Conservation (phyloP, 805 yeast genomes). For the Ogataea ganodermae region DNA sequence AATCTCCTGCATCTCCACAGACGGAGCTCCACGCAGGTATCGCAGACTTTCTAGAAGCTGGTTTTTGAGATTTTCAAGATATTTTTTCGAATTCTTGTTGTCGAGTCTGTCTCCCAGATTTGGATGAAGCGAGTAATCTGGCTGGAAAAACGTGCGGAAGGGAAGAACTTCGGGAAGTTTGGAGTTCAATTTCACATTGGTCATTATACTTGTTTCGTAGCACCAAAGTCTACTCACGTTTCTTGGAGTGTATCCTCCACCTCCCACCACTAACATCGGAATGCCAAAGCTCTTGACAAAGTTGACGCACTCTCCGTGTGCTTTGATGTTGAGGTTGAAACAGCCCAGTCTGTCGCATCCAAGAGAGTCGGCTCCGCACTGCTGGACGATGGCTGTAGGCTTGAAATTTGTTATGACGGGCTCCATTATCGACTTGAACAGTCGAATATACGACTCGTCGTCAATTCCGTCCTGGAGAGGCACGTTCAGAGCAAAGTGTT, state of each 20-base stretch:
- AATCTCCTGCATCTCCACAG: constrained; percentile 86
- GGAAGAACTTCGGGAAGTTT: constrained; percentile 76
- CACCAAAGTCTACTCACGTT: constrained; percentile 96
- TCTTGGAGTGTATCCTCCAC: constrained; percentile 97
- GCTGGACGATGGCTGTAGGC: constrained; percentile 92
- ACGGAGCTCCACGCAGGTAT: constrained; percentile 86
- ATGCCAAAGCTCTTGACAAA: constrained; percentile 85
- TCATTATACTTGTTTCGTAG: constrained; percentile 88
- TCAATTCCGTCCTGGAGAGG: constrained; percentile 96
- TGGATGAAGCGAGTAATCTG: constrained; percentile 90
- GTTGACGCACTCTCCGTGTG: constrained; percentile 94
- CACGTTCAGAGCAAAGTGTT: constrained; percentile 83
- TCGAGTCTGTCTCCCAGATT: constrained; percentile 75
- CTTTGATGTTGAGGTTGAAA: constrained; percentile 87
- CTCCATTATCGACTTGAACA: constrained; percentile 82
- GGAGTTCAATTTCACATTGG: constrained; percentile 74
- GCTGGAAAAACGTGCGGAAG: constrained; percentile 80
- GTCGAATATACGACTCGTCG: constrained; percentile 76
- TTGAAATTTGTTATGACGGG: constrained; percentile 90
- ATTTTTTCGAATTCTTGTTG: constrained; percentile 81
- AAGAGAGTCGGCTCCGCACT: constrained; percentile 96
- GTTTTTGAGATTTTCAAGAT: constrained; percentile 74
- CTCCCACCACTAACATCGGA: constrained; percentile 91
- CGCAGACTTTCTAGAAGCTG: constrained; percentile 81
- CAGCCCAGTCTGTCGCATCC: constrained; percentile 94